A percentile compares a stretch with the other conserved stretches of the same genome.
These are phyloP conservation scores for Suhomyces ambrosiae DNA, from an alignment of 1,139 yeast species.

Conservation along the genomic window DNA sequence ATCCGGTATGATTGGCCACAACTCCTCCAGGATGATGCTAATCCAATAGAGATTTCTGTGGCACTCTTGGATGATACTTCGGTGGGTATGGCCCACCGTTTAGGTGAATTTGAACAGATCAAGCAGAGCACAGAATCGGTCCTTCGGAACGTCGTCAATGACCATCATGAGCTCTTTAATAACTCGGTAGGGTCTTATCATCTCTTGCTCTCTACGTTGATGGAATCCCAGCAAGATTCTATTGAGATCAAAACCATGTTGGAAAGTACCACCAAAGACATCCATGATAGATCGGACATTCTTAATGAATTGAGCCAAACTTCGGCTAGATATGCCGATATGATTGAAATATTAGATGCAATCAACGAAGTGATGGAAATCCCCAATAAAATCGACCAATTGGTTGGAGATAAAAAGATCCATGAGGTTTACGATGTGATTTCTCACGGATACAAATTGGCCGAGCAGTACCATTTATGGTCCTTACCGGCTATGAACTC, in stretches of 20 bases:
- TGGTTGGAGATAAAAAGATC: constrained; percentile 67
- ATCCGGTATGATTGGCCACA: constrained; percentile 52
- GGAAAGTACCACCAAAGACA: constrained; percentile 52
- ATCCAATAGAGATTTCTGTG: constrained; percentile 83
- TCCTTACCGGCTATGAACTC: constrained; percentile 61
- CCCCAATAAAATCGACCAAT: constrained; percentile 66
- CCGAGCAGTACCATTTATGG: constrained; percentile 64
- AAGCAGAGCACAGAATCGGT: constrained; percentile 58
- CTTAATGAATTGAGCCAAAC: constrained; percentile 67
- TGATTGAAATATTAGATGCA: constrained; percentile 71
- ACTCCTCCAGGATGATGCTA: constrained; percentile 42
- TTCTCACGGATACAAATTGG: constrained; percentile 54
- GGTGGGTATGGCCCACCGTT: constrained; percentile 80
- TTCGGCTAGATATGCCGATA: constrained; percentile 63
- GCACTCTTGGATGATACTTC: constrained; percentile 82
- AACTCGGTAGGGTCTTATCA: constrained; percentile 49
- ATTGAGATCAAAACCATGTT: constrained; percentile 40
- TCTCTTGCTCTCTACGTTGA: constrained; percentile 52
- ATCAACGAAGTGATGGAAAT: constrained; percentile 62
- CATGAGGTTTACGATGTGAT: constrained; percentile 68
- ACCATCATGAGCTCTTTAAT: constrained; percentile 83
- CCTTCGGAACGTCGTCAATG: constrained; percentile 72
- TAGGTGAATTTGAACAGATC: constrained; percentile 56
- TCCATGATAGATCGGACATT: constrained; percentile 56
- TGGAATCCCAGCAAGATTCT: constrained; percentile 56